Evolutionary conservation across 345 rosid genomes (phyloP), one percentile per base, ranked within the genome.

Genomic region (Eucalyptus dawsonii): DNA sequence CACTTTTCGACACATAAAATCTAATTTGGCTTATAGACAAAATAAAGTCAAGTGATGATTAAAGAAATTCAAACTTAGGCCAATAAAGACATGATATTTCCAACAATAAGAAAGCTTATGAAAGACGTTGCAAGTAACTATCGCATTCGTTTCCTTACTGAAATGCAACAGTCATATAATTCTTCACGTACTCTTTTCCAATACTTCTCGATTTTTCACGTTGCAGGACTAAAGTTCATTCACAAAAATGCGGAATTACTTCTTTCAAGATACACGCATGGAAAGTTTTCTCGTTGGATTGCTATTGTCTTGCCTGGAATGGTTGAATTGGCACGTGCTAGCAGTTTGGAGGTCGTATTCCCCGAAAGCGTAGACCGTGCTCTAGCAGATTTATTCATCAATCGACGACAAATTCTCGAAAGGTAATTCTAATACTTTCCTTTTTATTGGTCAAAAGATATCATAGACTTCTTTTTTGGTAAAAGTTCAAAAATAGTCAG

Each of bases 201-300:
- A 29, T 25, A 5, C n/a, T 25, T 58, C 14, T 58, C 65, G 95
- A 42, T 86, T 88, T 49, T 49, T 72, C 40, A 81, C 65, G 6
- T 16, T 12, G 81, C 90, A 94, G 97, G 95, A 42, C 69, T 89
- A 90, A 87, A 89, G 16, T 94, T 91, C 83, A 89, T 96, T 65
- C 87, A 89, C 85, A 91, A 91, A 89, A 92, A 88, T 87, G 87
- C 93, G 24, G 93, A 92, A 81, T 89, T 90, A 86, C 87, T 93
- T 76, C 89, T 94, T 50, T 87, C 31, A 62, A 92, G 88, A 67
- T 40, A 50, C 51, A 17, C n/a, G 7, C 27, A 22, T 13, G 86
- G 88, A 19, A 67, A 25, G 4, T 90, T 87, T 88, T 96, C 98
- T 86, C 95, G 94, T 87, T 92, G 95, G 97, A 93, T 95, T 58